These are phyloP conservation scores for Croton laevigatus DNA, from an alignment of 441 rosid species.

Conservation along the genomic window DNA sequence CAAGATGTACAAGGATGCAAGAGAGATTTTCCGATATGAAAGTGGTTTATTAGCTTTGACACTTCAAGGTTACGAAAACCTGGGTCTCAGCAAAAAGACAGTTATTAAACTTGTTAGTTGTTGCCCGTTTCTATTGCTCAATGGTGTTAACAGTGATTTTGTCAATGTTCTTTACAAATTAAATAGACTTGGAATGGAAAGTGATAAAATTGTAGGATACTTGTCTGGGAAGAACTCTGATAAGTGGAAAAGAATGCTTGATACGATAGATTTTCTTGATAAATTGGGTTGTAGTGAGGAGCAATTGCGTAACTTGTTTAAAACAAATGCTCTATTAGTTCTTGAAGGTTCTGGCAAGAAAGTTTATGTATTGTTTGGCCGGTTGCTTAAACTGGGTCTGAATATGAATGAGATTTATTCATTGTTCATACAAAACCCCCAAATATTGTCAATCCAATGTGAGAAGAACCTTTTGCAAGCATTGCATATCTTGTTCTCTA, in stretches of 20 bases:
- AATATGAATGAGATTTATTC: conserved; percentile 37
- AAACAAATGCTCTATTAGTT: conserved; percentile 46
- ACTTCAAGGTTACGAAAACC: conserved; percentile 50
- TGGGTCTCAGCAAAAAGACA: conserved; percentile 48
- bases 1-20: conserved; percentile 56
- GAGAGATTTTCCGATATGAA: conserved; percentile 49
- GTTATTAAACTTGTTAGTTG: conserved; percentile 58
- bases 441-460: conserved; percentile 47
- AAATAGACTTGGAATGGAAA: conserved; percentile 42
- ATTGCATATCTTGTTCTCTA: conserved; percentile 43
- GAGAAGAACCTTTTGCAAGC: conserved; percentile 45
- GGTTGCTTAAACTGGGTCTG: conserved; percentile 61
- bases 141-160: conserved; percentile 46
- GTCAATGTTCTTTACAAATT: conserved; percentile 48
- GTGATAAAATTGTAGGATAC: conserved; percentile 43
- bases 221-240: conserved; percentile 40
- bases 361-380: conserved; percentile 54
- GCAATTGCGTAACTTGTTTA: conserved; percentile 42
- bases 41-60: conserved; percentile 42
- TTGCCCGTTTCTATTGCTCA: conserved; percentile 51
- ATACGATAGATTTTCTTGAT: conserved; percentile 59
- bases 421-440: conserved; percentile 49
- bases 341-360: conserved; percentile 64
- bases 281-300: conserved; percentile 52
- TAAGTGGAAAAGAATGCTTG: conserved; percentile 58